Evolutionary conservation across 441 rosid species (phyloP), one percentile per base, ranked within the genome.

Genomic region (Mallotus japonicus): DNA sequence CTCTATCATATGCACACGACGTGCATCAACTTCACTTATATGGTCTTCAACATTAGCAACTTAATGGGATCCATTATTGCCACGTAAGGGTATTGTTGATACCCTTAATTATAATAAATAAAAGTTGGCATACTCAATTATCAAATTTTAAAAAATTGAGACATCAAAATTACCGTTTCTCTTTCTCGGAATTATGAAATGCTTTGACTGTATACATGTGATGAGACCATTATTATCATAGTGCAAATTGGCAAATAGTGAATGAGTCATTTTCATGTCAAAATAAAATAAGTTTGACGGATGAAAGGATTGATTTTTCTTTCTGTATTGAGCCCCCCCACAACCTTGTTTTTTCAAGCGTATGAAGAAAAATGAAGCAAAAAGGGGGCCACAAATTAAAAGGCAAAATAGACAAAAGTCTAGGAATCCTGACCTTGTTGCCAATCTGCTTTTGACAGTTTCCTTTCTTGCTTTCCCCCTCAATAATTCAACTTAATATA

Each of bases 311-410:
- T 42, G 51, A 50, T 12, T 32, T 34, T 9, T 1, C 32, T 12
- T 11, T 37, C 5, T 65, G 53, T 37, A n/a, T 53, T 32, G 76
- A 72, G 77, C 62, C 62, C 69, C 71, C 65, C 57, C 49, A 63
- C n/a, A 19, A 53, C 40, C 64, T 22, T 22, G 10, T n/a, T 44
- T 64, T 16, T 2, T 19, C 14, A 6, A 8, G 17, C 34, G 28
- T 46, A 34, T 2, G 54, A 46, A 64, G 68, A 64, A 64, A 44
- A n/a, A 46, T 64, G 68, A 64, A 64, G 51, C 68, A 28, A 17
- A 9, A 19, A 1, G 37, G 6, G 67, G 34, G 54, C 68, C 68
- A 46, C 53, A 44, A 7, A 14, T 63, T 40, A 44, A n/a, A 63
- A 42, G 28, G 19, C 44, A 24, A 63, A n/a, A 42, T 37, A 5